A percentile compares a stretch with the other conserved stretches of the same genome.
These are phyloP conservation scores for Auriscalpium microsporum DNA, from an alignment of 768 basidiomycete genomes.

Conservation along the genomic window DNA sequence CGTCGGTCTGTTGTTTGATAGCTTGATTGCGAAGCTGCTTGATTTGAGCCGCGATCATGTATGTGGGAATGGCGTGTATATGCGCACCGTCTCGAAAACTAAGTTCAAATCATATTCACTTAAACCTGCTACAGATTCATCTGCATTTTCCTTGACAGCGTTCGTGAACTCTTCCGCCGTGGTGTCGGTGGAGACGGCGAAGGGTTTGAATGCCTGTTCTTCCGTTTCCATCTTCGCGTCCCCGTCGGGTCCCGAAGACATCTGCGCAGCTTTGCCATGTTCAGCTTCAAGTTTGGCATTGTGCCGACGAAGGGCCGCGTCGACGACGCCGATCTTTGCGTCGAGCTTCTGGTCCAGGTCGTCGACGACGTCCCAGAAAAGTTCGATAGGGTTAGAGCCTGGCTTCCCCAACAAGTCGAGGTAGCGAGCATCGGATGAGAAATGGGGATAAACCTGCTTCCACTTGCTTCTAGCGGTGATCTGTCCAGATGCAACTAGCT, in stretches of 20 bases:
- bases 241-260: slow-evolving; percentile 22
- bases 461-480: slow-evolving; percentile 83
- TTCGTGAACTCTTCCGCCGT: slow-evolving; percentile 53
- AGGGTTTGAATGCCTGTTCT: slow-evolving; percentile 21
- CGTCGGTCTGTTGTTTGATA: slow-evolving; percentile 71
- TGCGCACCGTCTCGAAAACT: slow-evolving; percentile 57
- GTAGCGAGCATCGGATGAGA: slow-evolving; percentile 78
- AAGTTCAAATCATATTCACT: slow-evolving; percentile 42
- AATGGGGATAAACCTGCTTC: slow-evolving; percentile 77
- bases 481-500: slow-evolving; percentile 54
- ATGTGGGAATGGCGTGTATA: neutral
- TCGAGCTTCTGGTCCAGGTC: slow-evolving; percentile 80
- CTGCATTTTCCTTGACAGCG: slow-evolving; percentile 49
- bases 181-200: slow-evolving; percentile 46
- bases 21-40: slow-evolving; percentile 64
- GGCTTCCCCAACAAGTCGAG: slow-evolving; percentile 82
- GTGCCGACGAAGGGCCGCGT: slow-evolving; percentile 47
- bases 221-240: slow-evolving; percentile 18
- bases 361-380: slow-evolving; percentile 94
- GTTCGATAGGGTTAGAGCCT: slow-evolving; percentile 90
- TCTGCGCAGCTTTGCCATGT: slow-evolving; percentile 28
- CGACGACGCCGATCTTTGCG: slow-evolving; percentile 61
- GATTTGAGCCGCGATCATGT: neutral
- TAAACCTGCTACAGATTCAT: slow-evolving; percentile 42
- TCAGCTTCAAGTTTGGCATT: slow-evolving; percentile 28